phyloP scores from a whole-genome alignment of 345 rosid genomes.

The Citrus inodora region DNA sequence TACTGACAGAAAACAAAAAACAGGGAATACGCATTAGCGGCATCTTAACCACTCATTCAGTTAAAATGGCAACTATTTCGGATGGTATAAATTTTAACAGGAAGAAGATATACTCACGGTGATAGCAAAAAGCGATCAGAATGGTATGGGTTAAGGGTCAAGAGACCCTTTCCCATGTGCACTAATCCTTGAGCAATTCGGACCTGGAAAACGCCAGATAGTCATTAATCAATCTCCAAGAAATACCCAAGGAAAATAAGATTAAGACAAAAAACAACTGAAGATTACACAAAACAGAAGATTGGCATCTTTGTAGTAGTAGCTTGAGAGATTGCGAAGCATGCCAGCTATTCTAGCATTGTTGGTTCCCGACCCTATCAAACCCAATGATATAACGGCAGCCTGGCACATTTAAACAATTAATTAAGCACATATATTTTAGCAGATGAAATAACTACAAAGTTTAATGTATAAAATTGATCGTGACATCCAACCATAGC shows the following conservation, averaged over 20 bases:
- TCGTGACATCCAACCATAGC: slow-evolving; percentile 64
- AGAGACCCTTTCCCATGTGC: slow-evolving; percentile 90
- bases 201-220: slow-evolving; percentile 46
- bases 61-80: not conserved
- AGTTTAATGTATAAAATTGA: not conserved
- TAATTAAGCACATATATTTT: not conserved
- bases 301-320: slow-evolving; percentile 87
- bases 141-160: slow-evolving; percentile 90
- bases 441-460: not conserved
- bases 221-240: slow-evolving; percentile 12
- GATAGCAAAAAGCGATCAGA: slow-evolving; percentile 86
- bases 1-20: not conserved
- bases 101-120: slow-evolving; percentile 52
- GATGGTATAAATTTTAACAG: not conserved
- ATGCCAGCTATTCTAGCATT: slow-evolving; percentile 95
- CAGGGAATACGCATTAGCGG: not conserved
- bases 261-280: not conserved
- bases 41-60: not conserved
- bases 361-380: slow-evolving; percentile 97
- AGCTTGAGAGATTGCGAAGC: slow-evolving; percentile 96
- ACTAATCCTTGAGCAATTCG: slow-evolving; percentile 95
- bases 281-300: slow-evolving; percentile 83
- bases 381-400: slow-evolving; percentile 83
- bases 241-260: not conserved
- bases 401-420: slow-evolving; percentile 49